Percentiles rank a stretch among this genome's conserved stretches.
Evolutionary conservation across 306 rosid genomes (phyloP).

Genomic region (Glycine soja): DNA sequence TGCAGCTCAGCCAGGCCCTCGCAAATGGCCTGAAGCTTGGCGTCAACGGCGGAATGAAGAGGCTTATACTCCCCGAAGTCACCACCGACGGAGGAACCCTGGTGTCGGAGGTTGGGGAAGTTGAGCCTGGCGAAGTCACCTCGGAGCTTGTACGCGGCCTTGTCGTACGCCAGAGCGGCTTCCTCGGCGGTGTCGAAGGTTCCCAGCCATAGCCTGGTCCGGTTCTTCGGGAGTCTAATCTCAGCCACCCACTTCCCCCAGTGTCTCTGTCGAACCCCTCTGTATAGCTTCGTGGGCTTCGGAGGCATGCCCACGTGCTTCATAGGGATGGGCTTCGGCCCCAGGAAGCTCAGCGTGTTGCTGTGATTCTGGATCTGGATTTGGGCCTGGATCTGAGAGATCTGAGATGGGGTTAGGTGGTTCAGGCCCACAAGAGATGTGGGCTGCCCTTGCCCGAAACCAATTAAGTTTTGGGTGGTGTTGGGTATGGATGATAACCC

Average conservation of each 20-base stretch:
- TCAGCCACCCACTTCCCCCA: conserved; percentile 99
- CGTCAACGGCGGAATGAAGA: conserved; percentile 90
- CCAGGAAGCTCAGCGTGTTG: conserved; percentile 51
- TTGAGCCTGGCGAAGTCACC: conserved; percentile 97
- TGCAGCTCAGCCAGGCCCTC: conserved; percentile 77
- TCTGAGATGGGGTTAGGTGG: conserved; percentile 69
- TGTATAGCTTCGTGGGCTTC: conserved; percentile 83
- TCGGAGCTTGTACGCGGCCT: conserved; percentile 92
- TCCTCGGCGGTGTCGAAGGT: conserved; percentile 98
- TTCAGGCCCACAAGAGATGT: conserved; percentile 62
- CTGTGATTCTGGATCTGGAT: conserved; percentile 49
- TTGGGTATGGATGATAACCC: conserved; percentile 48
- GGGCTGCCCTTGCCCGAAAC: conserved; percentile 56
- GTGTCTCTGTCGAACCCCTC: conserved; percentile 96
- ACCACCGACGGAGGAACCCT: conserved; percentile 62
- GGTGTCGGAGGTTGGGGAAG: conserved; percentile 81
- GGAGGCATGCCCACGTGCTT: conserved; percentile 68
- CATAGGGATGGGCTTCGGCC: conserved; percentile 74
- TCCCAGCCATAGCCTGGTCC: conserved; percentile 96
- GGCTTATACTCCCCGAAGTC: conserved; percentile 87
- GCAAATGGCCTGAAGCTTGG: conserved; percentile 93
- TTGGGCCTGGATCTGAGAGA: conserved; percentile 78
- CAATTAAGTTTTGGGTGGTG: conserved; percentile 42
- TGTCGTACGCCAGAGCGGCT: conserved; percentile 96
- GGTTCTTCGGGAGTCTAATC: conserved; percentile 93